Base-by-base conservation (phyloP, 2,329 filamentous ascomycete genomes). In the Diplodia corticola region DNA sequence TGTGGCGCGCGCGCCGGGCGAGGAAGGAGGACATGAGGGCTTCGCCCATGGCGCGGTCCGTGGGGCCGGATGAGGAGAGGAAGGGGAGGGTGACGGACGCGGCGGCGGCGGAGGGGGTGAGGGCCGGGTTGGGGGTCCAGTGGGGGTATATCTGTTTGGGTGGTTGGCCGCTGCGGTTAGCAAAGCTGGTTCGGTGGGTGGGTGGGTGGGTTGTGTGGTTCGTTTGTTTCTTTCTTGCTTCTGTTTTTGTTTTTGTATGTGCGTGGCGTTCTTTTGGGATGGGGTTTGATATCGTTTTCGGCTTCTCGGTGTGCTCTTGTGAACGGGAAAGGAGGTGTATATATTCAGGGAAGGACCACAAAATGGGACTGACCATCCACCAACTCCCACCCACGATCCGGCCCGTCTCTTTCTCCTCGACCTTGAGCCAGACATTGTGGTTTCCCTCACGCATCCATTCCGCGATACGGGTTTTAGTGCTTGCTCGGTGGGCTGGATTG, bases 111-210 rank as follows among this genome's bases (percentile, higher is more conserved):
- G 6, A 20, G 12, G 15, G 28, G 13, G 60, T 63, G 9, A 63
- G 24, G 24, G 20, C 5, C 22, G 30, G 46, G 5, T 22, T 10
- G 22, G 60, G 60, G 15, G 51, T 49, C 60, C 60, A 63, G 28
- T 63, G 40, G 48, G 60, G 48, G 60, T 63, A 63, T 22, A 63
- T 44, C 60, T 63, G 48, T 26, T n/a, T n/a, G n/a, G n/a, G n/a
- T n/a, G n/a, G n/a, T n/a, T n/a, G n/a, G n/a, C n/a, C n/a, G n/a
- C n/a, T n/a, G n/a, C n/a, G n/a, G n/a, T n/a, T n/a, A n/a, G n/a
- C n/a, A n/a, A n/a, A n/a, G n/a, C n/a, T n/a, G n/a, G n/a, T n/a
- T n/a, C n/a, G 5, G 26, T 0, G 7, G 24, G n/a, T 26, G 22
- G 53, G 30, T 9, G 6, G 6, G 30, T 2, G 7, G 4, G 5